Evolutionary conservation across 2,329 filamentous ascomycete genomes (phyloP), one percentile per base, ranked within the genome.

Genomic region (Fusarium udum): DNA sequence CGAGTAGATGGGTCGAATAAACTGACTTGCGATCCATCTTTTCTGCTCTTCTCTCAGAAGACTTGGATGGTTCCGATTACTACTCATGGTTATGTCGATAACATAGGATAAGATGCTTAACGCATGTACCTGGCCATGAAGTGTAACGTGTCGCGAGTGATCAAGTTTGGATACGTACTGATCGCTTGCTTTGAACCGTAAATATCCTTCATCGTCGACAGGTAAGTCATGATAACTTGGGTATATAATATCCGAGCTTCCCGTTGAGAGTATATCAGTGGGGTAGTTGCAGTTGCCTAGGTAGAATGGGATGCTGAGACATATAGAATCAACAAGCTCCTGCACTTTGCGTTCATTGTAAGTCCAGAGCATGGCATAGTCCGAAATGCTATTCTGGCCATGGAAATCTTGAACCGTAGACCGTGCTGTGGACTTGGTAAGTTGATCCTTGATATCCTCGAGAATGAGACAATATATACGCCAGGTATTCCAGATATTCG

Each of bases 401-500:
- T 32, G 2, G 2, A 4, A 2, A 22, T n/a, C 2, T 1, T 7
- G 31, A 13, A 2, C 13, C 4, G 11, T 24, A 24, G 20, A 26
- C 1, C 1, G 3, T 5, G 3, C 1, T 7, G 12, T 7, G 4
- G 6, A 3, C 14, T 56, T 24, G 0, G 26, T 0, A 37, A 45
- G 36, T 40, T 18, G 20, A 10, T 11, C 4, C 10, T 64, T 74
- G 11, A 48, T 42, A 22, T 61, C 7, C 4, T 52, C 46, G 1
- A 72, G 22, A 1, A 70, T 48, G 5, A 75, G 32, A 12, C 52
- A 13, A 24, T 75, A 72, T 0, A 74, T 58, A 3, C 72, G 71
- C 71, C 65, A 75, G 0, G 60, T n/a, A 18, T 62, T 75, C 72
- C 72, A 75, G 4, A 75, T 74, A 7, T 67, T 75, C 0, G 72